These are phyloP conservation scores for Thelonectria discophora DNA, from an alignment of 2,329 filamentous ascomycete genomes.

Conservation along the genomic window DNA sequence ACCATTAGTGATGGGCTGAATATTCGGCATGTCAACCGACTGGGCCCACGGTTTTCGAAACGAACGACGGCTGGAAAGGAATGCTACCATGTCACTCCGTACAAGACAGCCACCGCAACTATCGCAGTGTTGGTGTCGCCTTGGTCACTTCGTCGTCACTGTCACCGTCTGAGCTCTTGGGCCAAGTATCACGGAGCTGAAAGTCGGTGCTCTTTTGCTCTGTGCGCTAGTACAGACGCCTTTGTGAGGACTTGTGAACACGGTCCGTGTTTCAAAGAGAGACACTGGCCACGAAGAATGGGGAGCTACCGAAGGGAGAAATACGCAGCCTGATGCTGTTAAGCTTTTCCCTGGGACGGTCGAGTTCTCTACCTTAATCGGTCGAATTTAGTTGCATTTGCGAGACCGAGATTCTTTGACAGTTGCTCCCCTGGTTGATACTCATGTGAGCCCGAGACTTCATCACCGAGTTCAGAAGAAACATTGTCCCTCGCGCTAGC, in stretches of 20 bases:
- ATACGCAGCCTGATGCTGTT: background rate
- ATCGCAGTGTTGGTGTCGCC: background rate
- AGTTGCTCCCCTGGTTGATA: too few relatives aligned
- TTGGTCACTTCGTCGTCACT: background rate
- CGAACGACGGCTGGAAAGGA: background rate
- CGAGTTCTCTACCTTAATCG: background rate
- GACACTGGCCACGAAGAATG: background rate
- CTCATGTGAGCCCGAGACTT: too few relatives aligned
- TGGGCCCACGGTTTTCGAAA: constrained; percentile 1
- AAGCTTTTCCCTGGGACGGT: background rate
- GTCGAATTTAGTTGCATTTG: too few relatives aligned
- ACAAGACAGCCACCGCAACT: background rate
- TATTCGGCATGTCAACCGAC: constrained; percentile 3
- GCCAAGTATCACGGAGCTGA: constrained; percentile 1
- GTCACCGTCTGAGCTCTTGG: background rate
- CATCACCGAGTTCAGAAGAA: too few relatives aligned
- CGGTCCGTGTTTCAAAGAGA: constrained; percentile 6
- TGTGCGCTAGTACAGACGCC: constrained; percentile 1
- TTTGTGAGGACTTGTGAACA: background rate
- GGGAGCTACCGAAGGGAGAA: background rate
- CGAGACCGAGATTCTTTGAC: too few relatives aligned
- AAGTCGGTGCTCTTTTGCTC: background rate
- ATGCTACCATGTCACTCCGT: background rate
- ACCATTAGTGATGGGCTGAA: constrained; percentile 3
- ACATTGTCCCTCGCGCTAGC: background rate